Base-by-base conservation (phyloP, 2,329 filamentous ascomycete species). In the Colletotrichum brevisporum region DNA sequence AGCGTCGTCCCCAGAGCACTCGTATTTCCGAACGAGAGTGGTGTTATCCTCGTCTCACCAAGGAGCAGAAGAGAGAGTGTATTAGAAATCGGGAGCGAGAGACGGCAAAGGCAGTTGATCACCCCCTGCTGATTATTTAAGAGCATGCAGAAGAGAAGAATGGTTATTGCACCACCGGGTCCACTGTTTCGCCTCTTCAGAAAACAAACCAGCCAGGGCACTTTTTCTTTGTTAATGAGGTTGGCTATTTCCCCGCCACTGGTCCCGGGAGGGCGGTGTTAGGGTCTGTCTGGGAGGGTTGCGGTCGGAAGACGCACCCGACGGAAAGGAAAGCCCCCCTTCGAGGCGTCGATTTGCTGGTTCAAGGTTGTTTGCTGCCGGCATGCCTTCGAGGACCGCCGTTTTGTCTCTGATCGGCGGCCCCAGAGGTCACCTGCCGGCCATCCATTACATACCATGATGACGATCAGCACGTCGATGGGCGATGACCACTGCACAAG, bases 101-200 rank as follows among this genome's bases (percentile, higher is more conserved):
- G n/a, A 54, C 55, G 50, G 54, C 55, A 41, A 45, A 41, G 15
- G 31, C 16, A 13, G 26, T 9, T 5, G 13, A 31, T 2, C 21
- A 2, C 4, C 21, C 13, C 21, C 31, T 39, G 26, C 21, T 47
- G 60, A 60, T 21, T 27, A 65, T 64, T 53, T 58, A 58, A 58
- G 27, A n/a, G 21, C 47, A 18, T 36, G 31, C 47, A 18, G 41
- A 43, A 51, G 31, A 31, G 39, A 41, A 10, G 62, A 50, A 50
- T 36, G 26, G 26, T 24, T 53, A 59, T 69, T 60, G 36, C 62
- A 69, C 62, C 66, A 69, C 41, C 36, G 16, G 55, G 18, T 41
- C 66, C 66, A 66, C 66, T 60, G 43, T 36, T 69, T 55, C 24
- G 50, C 21, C 50, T 65, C 41, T 43, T 26, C 16, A 57, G 61